Evolutionary conservation across 1,139 yeast genomes (phyloP).

Genomic region (Debaryomyces subglobosus): DNA sequence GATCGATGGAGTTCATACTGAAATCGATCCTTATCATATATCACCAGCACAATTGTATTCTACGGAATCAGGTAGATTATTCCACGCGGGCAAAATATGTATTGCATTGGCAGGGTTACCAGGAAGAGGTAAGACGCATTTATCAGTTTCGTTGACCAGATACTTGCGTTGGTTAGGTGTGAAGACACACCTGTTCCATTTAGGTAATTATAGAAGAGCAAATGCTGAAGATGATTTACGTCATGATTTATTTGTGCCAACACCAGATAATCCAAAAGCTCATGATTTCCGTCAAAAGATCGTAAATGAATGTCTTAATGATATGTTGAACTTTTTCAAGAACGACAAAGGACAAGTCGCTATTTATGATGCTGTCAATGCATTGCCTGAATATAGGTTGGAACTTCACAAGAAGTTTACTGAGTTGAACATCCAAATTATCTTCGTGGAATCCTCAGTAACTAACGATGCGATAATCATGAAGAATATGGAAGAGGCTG

Average conservation of each 20-base stretch:
- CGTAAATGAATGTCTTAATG: constrained; percentile 66
- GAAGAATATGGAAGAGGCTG: constrained; percentile 78
- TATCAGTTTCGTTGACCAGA: constrained; percentile 88
- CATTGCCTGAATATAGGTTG: constrained; percentile 67
- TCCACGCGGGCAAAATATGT: constrained; percentile 94
- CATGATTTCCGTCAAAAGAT: constrained; percentile 59
- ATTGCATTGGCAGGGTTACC: constrained; percentile 92
- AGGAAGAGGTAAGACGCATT: constrained; percentile 93
- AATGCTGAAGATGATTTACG: constrained; percentile 57
- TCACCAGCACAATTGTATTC: constrained; percentile 90
- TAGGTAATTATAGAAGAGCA: constrained; percentile 87
- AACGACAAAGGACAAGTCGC: constrained; percentile 89
- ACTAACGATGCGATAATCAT: constrained; percentile 72
- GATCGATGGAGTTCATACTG: constrained; percentile 58
- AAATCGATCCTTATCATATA: constrained; percentile 52
- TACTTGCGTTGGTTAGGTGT: constrained; percentile 96
- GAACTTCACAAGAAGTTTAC: constrained; percentile 58
- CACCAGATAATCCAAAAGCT: constrained; percentile 58
- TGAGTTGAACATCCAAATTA: constrained; percentile 65
- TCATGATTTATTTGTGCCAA: constrained; percentile 69
- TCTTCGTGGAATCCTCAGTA: constrained; percentile 86
- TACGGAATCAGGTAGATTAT: constrained; percentile 85
- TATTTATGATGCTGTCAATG: constrained; percentile 94
- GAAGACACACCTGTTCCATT: constrained; percentile 86
- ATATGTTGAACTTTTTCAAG: constrained; percentile 70